Base-by-base conservation (phyloP, 1,139 yeast genomes). In the Debaryomyces coudertii region DNA sequence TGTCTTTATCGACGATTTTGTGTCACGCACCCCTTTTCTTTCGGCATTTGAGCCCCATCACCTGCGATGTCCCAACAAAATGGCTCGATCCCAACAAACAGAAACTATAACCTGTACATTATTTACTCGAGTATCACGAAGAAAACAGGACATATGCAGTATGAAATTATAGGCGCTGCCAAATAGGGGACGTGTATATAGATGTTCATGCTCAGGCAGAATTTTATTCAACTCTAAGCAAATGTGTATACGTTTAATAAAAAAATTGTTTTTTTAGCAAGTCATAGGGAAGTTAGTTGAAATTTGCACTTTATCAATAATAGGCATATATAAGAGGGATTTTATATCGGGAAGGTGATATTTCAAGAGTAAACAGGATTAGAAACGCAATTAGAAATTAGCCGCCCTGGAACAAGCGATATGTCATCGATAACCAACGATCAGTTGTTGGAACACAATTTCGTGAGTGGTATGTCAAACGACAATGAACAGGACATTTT, bases 401-500 rank as follows among this genome's bases (percentile, higher is more conserved):
- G 37, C 37, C 29, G 37, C 43, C 43, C 33, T 8, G 30, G 40
- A 40, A 12, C 43, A 42, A 34, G 41, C 38, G 38, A 37, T 11
- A 47, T 45, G 40, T 43, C 50, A 24, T 50, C 53, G 16, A 31
- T 49, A n/a, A 43, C 53, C 24, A 49, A 51, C 40, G 55, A 52
- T 20, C 46, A 49, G 34, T 25, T 49, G 24, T 43, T 49, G 42
- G 54, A 51, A 31, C 46, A 45, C 25, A 49, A 50, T 31, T 47
- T 50, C 22, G 36, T 46, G 29, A 45, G 18, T 16, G 45, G 40
- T 20, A 42, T 51, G 28, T 34, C 46, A 37, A 46, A 60, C 36
- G 69, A 68, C 23, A 38, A 38, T 20, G 73, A 69, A 44, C 75
- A 70, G 38, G 78, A 74, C 49, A 70, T 74, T 33, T 59, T 81